Percentiles rank a stretch among this genome's conserved stretches.
These are phyloP conservation scores for Aaosphaeria arxii DNA, from an alignment of 2,329 filamentous ascomycete genomes.

Conservation along the genomic window DNA sequence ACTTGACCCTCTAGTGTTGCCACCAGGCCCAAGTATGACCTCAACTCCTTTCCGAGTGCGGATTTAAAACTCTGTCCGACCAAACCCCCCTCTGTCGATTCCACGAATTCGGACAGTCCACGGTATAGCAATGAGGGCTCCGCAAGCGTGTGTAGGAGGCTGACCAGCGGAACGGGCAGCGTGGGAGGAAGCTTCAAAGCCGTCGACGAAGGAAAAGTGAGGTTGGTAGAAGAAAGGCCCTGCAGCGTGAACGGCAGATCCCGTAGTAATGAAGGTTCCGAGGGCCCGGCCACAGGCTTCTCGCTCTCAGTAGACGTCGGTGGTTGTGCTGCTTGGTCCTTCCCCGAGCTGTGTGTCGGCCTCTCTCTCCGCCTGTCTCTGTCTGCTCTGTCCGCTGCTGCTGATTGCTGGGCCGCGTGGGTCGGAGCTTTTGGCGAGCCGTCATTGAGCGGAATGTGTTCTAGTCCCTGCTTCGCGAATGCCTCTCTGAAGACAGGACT, in stretches of 20 bases:
- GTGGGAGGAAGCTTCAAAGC: conserved; percentile 73
- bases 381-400: conserved; percentile 11
- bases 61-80: conserved; percentile 88
- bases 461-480: conserved; percentile 46
- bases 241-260: conserved; percentile 93
- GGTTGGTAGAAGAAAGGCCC: conserved; percentile 81
- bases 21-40: conserved; percentile 85
- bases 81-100: conserved; percentile 77
- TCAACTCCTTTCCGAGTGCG: conserved; percentile 78
- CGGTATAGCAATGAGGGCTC: conserved; percentile 93
- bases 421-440: conserved; percentile 24
- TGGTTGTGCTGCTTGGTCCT: conserved; percentile 20
- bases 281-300: conserved; percentile 23
- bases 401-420: conserved; percentile 10
- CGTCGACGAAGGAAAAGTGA: conserved; percentile 69
- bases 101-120: conserved; percentile 75
- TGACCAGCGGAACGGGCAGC: conserved; percentile 79
- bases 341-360: conserved; percentile 17
- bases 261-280: conserved; percentile 48
- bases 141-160: conserved; percentile 82
- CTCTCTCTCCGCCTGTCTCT: conserved; percentile 19
- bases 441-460: conserved; percentile 35
- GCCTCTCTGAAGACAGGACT: conserved; percentile 45
- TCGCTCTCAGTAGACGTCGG: conserved; percentile 2
- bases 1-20: conserved; percentile 93